A percentile compares a stretch with the other conserved stretches of the same genome.
Conservation (phyloP, 1,284 basidiomycete species). For the Trichosporon coremiiforme region DNA sequence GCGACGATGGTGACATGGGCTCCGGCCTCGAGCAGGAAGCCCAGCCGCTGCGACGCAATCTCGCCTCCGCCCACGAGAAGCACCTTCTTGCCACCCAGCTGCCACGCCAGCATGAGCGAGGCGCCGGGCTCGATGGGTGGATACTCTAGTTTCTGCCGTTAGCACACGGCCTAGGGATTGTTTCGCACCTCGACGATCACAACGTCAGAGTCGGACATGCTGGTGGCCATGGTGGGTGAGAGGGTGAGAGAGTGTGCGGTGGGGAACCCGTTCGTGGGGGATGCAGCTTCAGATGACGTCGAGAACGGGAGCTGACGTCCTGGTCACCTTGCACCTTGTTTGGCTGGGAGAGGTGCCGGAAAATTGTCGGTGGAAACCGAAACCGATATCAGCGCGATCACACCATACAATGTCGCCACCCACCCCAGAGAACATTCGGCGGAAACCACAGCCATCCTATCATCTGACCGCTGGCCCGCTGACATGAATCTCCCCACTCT, state of each 20-base stretch:
- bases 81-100: conserved; percentile 58
- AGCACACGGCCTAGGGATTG: background rate
- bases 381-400: background rate
- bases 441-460: background rate
- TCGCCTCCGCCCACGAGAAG: conserved; percentile 62
- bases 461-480: conserved; percentile 1
- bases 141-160: conserved; percentile 15
- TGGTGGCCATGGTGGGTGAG: background rate
- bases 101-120: conserved; percentile 60
- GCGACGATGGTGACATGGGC: conserved; percentile 57
- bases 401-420: conserved; percentile 6
- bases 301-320: background rate
- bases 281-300: conserved; percentile 2
- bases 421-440: background rate
- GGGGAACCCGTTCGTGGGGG: background rate
- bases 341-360: background rate
- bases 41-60: conserved; percentile 61
- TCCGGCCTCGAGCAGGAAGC: conserved; percentile 57
- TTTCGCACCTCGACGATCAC: background rate
- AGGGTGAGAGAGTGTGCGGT: background rate
- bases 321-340: conserved; percentile 4
- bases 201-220: conserved; percentile 16
- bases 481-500: background rate
- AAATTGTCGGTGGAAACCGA: conserved; percentile 11
- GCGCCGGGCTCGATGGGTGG: conserved; percentile 50